Evolutionary conservation across 2,329 filamentous ascomycete genomes (phyloP).

Genomic region (Aspergillus pseudotamarii): DNA sequence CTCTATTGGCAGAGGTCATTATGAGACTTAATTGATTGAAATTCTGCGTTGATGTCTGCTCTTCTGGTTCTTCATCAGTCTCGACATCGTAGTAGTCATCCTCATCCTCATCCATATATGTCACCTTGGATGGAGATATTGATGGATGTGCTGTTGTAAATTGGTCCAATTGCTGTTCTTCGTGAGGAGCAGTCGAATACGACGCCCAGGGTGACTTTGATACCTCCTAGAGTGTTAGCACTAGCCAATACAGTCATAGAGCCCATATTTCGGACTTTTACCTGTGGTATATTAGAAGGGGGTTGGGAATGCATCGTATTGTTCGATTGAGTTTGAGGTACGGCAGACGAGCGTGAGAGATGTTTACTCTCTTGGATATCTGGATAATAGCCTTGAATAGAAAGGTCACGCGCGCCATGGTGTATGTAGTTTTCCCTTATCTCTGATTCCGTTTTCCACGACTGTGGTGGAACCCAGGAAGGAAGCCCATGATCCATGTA

Average conservation of each 20-base stretch:
- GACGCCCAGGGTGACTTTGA: background rate
- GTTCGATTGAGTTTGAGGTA: background rate
- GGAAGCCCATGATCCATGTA: background rate
- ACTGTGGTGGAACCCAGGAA: background rate
- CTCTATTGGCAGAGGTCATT: constrained; percentile 46
- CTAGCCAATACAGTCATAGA: background rate
- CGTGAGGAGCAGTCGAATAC: too few relatives aligned
- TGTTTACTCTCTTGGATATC: background rate
- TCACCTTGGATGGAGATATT: constrained; percentile 23
- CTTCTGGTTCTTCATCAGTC: constrained; percentile 61
- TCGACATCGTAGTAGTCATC: constrained; percentile 66
- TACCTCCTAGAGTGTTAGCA: background rate
- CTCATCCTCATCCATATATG: constrained; percentile 53
- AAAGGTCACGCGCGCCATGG: background rate
- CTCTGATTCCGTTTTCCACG: background rate
- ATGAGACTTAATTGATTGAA: constrained; percentile 47
- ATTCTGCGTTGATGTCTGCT: constrained; percentile 38
- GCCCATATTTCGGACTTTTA: background rate
- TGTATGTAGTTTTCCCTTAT: background rate
- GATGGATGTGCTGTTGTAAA: constrained; percentile 13
- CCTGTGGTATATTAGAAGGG: background rate
- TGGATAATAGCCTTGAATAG: background rate
- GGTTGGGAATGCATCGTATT: too few relatives aligned
- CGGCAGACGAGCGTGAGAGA: background rate
- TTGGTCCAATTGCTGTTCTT: constrained; percentile 9